Evolutionary conservation across 2,329 filamentous ascomycete genomes (phyloP), one percentile per base, ranked within the genome.

Genomic region (Botrytis elliptica): DNA sequence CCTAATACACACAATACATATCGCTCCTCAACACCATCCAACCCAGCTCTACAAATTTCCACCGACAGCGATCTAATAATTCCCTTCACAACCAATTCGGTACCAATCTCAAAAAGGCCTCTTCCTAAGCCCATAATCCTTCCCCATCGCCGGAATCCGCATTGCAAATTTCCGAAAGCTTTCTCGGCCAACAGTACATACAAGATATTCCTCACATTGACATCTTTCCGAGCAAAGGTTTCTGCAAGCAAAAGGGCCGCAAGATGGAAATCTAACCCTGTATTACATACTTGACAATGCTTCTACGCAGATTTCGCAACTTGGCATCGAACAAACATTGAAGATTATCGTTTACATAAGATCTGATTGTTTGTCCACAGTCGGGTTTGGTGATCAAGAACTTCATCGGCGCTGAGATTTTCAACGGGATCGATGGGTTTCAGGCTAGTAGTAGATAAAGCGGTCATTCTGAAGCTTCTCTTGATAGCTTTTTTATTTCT

Each of bases 281-380:
- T 14, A 16, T 55, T 29, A 16, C 33, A 3, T 33, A 33, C 25
- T 55, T 8, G 12, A n/a, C 1, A n/a, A 16, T 55, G 0, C 5
- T n/a, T 14, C 49, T 14, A 12, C 25, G 10, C 25, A 55, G 12
- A n/a, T 55, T 3, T n/a, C 4, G 12, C 6, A n/a, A n/a, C 25
- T n/a, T n/a, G 12, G 12, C 5, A 7, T 55, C 25, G 1, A n/a
- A 55, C 1, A 16, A 12, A n/a, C 5, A n/a, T 55, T 14, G 25
- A 55, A n/a, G 25, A n/a, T 12, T 29, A 1, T 14, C 4, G 5
- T 29, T 55, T n/a, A n/a, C 1, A 6, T 6, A 55, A 1, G 0
- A n/a, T 55, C 49, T 55, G 12, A 3, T 2, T 7, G 1, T 14
- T n/a, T n/a, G 18, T 16, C 25, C 25, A 29, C 44, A 46, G 44